These are phyloP conservation scores for Kwoniella dendrophila DNA, from an alignment of 768 basidiomycete genomes.

Conservation along the genomic window DNA sequence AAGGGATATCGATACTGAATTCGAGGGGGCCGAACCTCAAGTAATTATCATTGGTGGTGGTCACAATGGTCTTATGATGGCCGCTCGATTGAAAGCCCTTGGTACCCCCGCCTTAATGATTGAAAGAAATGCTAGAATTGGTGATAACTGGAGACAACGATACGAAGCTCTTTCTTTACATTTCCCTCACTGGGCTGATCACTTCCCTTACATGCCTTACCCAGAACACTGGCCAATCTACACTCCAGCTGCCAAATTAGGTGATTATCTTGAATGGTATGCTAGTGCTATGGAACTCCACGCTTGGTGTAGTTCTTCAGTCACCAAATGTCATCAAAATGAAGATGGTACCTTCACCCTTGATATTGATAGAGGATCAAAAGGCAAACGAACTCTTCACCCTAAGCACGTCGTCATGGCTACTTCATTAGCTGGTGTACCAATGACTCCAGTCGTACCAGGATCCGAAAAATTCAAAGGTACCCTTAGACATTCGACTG, in stretches of 20 bases:
- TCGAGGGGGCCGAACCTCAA: constrained; percentile 13
- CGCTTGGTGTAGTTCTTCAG: constrained; percentile 14
- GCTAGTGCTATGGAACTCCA: constrained; percentile 23
- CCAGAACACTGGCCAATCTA: constrained; percentile 52
- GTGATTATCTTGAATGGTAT: constrained; percentile 50
- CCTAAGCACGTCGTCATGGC: constrained; percentile 29
- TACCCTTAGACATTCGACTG: constrained; percentile 64
- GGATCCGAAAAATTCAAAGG: constrained; percentile 65
- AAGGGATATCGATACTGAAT: constrained; percentile 8
- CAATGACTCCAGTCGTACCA: constrained; percentile 12
- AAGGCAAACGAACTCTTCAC: constrained; percentile 6
- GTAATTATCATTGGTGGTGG: constrained; percentile 32
- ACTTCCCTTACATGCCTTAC: constrained; percentile 59
- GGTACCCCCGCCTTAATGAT: constrained; percentile 65
- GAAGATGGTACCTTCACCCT: constrained; percentile 19
- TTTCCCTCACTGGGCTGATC: constrained; percentile 38
- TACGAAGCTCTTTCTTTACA: constrained; percentile 71
- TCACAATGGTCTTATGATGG: constrained; percentile 63
- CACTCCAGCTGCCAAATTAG: constrained; percentile 49
- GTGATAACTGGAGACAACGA: constrained; percentile 57
- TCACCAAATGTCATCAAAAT: constrained; percentile 11
- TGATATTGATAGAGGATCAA: constrained; percentile 13
- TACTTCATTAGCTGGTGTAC: constrained; percentile 22
- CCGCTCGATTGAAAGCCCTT: constrained; percentile 66
- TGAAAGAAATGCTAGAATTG: constrained; percentile 57